Conservation (phyloP, 495 filamentous ascomycete genomes). For the Podospora australis region DNA sequence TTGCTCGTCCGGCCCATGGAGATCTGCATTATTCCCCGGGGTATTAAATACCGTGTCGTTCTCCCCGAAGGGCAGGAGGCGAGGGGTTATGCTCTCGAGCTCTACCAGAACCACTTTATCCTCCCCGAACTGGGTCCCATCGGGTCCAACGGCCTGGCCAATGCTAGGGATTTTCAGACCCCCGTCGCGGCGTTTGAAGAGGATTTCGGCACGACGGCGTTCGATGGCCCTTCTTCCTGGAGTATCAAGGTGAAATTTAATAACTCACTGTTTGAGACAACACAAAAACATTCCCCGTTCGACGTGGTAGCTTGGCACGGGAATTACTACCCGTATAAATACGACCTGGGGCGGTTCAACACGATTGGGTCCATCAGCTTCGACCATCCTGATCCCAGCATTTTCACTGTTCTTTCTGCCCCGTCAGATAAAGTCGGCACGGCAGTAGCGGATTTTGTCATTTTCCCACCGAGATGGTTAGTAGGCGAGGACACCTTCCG, state of each 20-base stretch:
- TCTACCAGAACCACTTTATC: constrained; percentile 77
- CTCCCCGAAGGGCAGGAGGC: constrained; percentile 52
- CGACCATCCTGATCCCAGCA: constrained; percentile 78
- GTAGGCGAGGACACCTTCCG: constrained; percentile 74
- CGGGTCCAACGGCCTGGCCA: constrained; percentile 80
- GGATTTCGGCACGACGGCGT: constrained; percentile 34
- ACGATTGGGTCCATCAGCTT: constrained; percentile 65
- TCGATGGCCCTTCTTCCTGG: constrained; percentile 42
- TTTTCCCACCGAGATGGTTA: constrained; percentile 78
- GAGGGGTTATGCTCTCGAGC: constrained; percentile 79
- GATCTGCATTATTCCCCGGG: constrained; percentile 81
- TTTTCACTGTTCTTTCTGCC: constrained; percentile 75
- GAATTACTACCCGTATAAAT: constrained; percentile 78
- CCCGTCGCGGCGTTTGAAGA: constrained; percentile 74
- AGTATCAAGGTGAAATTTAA: constrained; percentile 71
- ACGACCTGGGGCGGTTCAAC: constrained; percentile 77
- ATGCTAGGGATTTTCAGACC: constrained; percentile 81
- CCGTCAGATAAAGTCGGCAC: constrained; percentile 57
- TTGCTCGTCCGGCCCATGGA: constrained; percentile 83
- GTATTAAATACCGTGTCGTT: constrained; percentile 70
- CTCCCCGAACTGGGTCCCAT: constrained; percentile 88
- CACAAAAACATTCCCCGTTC: constrained; percentile 69
- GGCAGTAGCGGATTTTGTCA: constrained; percentile 74
- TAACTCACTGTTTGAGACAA: constrained; percentile 66
- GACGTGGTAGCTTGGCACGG: constrained; percentile 83